A percentile compares a stretch with the other conserved stretches of the same genome.
phyloP scores from a whole-genome alignment of 345 rosid genomes.

The Lagerstroemia speciosa region DNA sequence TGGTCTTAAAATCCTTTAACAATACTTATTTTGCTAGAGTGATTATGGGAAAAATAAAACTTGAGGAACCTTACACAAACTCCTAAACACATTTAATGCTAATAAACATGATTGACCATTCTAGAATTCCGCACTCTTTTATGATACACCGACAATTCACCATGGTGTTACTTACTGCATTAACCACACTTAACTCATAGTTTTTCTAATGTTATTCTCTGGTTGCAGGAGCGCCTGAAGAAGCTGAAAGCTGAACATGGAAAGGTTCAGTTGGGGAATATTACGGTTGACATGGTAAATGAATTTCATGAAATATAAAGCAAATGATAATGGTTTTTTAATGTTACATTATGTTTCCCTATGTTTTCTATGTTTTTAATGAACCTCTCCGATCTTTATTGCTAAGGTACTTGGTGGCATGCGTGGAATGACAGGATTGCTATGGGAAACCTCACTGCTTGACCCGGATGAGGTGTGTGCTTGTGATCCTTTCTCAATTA shows the following conservation, averaged over 20 bases:
- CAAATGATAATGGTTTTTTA: background rate
- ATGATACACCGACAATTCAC: too few relatives aligned
- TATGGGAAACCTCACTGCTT: conserved; percentile 97
- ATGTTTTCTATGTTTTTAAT: background rate
- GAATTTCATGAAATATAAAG: background rate
- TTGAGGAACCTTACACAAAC: background rate
- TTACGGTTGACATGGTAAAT: conserved; percentile 85
- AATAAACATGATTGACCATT: background rate
- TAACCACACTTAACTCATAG: background rate
- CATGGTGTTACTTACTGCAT: background rate
- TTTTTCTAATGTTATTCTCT: background rate
- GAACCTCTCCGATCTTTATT: background rate
- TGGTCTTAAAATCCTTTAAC: background rate
- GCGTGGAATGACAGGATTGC: conserved; percentile 98
- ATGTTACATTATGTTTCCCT: background rate
- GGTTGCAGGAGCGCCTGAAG: conserved; percentile 72
- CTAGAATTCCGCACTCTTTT: background rate
- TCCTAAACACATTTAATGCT: background rate
- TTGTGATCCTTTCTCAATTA: background rate
- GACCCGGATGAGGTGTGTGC: conserved; percentile 99
- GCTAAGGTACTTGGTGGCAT: conserved; percentile 88
- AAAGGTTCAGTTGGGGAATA: conserved; percentile 83
- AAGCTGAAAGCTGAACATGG: conserved; percentile 78
- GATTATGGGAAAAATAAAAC: background rate
- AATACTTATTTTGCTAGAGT: background rate